Conservation (phyloP, 495 filamentous ascomycete species). For the Penicillium flavigenum region DNA sequence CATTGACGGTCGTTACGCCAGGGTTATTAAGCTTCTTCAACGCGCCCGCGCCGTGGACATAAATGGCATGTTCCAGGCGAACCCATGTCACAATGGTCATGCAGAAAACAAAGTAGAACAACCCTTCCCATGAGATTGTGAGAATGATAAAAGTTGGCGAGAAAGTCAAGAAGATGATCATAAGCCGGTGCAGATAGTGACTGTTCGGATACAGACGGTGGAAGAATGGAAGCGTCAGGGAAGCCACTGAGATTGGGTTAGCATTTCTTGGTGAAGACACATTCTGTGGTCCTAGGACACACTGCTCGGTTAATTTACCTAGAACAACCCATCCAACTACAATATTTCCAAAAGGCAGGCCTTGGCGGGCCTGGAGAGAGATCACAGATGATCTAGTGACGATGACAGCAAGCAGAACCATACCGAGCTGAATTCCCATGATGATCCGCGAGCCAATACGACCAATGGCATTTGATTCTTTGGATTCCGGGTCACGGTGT, state of each 20-base stretch:
- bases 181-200: conserved; percentile 85
- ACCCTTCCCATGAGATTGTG: conserved; percentile 94
- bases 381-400: conserved; percentile 80
- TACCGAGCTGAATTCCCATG: conserved; percentile 66
- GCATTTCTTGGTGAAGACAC: background rate
- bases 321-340: conserved; percentile 82
- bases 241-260: conserved; percentile 54
- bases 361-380: conserved; percentile 81
- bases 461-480: conserved; percentile 33
- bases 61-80: conserved; percentile 77
- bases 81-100: conserved; percentile 86
- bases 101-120: conserved; percentile 93
- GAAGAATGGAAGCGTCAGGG: conserved; percentile 75
- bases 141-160: conserved; percentile 93
- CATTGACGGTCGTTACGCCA: conserved; percentile 31
- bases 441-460: conserved; percentile 52
- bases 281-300: background rate
- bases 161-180: conserved; percentile 91
- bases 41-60: conserved; percentile 48
- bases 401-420: conserved; percentile 77
- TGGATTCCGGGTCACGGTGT: conserved; percentile 15
- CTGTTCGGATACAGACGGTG: conserved; percentile 79
- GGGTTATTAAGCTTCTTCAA: conserved; percentile 30
- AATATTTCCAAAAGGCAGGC: conserved; percentile 88
- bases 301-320: conserved; percentile 49